Base-by-base conservation (phyloP, 768 basidiomycete species). In the Russula lepida region DNA sequence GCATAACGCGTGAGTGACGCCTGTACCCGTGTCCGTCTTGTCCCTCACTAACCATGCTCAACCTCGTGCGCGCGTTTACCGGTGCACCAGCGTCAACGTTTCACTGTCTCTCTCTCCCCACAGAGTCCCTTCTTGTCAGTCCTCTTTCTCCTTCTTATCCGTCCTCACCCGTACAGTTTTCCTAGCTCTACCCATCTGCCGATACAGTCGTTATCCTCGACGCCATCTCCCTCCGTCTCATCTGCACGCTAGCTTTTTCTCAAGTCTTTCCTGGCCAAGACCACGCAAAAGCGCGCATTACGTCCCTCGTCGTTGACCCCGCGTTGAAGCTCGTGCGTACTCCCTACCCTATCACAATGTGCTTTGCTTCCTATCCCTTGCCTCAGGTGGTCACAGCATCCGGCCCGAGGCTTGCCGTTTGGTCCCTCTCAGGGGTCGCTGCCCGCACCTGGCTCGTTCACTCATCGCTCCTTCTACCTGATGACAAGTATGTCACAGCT, bases 261-360 rank as follows among this genome's bases (percentile, higher is more conserved):
- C 89, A 92, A 69, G 88, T 85, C 6, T 92, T 90, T 69, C 89
- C 90, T 6, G 79, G 81, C n/a, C 68, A 76, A 13, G 72, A 72
- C 9, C 74, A 79, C 58, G 67, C 73, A 12, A 71, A 72, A 28
- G 76, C 78, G 55, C 71, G 69, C 37, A 79, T 92, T 19, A 79
- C 81, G 28, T 84, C 81, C 67, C 73, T 92, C 30, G 77, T 85
- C 3, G 82, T 91, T 21, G 92, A 93, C 70, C 78, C 83, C 17
- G 83, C 84, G 54, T 86, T 89, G 84, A 91, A 86, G 75, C 79
- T 91, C 62, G 91, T 92, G 71, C 71, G 88, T 79, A 49, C 33
- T 30, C 46, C 62, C 51, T 30, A 48, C 35, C 25, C 57, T 49
- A 50, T 53, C 17, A 7, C 23, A 19, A 8, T 30, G 32, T 32